Evolutionary conservation across 257 asterid genomes (phyloP).

Genomic region (Solanum commersonii): DNA sequence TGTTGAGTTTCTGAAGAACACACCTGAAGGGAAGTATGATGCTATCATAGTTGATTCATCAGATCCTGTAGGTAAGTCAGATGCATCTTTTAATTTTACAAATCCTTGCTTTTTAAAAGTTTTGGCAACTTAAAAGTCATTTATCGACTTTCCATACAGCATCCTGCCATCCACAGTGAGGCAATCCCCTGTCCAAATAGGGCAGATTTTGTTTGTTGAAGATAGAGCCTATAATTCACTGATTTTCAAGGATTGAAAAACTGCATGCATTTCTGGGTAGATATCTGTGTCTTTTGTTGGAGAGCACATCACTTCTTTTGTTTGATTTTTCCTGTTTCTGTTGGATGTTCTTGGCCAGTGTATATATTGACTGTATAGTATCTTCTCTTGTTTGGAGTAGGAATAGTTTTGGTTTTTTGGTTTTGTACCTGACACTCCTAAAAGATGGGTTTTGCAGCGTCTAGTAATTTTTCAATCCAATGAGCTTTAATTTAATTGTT

Average conservation of each 20-base stretch:
- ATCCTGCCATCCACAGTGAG: background rate
- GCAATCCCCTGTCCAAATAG: background rate
- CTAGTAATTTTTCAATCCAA: background rate
- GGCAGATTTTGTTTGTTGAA: background rate
- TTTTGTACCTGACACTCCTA: background rate
- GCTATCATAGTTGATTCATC: conserved; percentile 94
- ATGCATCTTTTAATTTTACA: background rate
- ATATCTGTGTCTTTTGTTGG: background rate
- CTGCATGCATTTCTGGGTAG: background rate
- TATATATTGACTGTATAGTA: background rate
- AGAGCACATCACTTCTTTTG: background rate
- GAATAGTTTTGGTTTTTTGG: background rate
- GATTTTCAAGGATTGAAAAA: background rate
- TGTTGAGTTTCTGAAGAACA: conserved; percentile 50
- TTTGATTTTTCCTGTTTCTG: background rate
- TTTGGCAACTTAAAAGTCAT: background rate
- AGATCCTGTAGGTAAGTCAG: conserved; percentile 84
- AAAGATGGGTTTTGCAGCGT: background rate
- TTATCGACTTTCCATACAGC: background rate
- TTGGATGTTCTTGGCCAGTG: background rate
- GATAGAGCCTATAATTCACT: background rate
- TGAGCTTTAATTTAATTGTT: background rate
- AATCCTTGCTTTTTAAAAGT: background rate
- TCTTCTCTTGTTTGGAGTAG: background rate
- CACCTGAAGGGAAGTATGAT: conserved; percentile 80